phyloP scores from a whole-genome alignment of 1,284 basidiomycete species.

The Coriolopsis trogii region DNA sequence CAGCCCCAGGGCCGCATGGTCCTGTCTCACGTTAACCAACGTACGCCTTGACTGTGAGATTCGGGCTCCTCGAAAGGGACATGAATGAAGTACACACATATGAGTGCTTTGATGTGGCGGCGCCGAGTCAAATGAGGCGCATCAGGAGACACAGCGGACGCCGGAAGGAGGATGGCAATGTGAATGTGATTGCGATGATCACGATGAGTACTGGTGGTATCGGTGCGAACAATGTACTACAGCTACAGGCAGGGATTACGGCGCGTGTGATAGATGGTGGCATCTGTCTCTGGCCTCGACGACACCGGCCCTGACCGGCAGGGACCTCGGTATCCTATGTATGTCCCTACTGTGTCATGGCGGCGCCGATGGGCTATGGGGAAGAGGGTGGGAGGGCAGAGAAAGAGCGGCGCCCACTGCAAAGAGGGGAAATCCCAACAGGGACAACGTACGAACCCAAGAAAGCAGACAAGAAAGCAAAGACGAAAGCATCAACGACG shows the following conservation, averaged over 20 bases:
- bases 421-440: not conserved
- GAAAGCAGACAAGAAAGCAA: not conserved
- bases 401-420: constrained; percentile 11
- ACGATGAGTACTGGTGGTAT: not conserved
- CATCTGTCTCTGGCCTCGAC: constrained; percentile 3
- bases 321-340: not conserved
- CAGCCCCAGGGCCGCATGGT: no score
- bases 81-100: no score
- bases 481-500: no score
- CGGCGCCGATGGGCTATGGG: not conserved
- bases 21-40: no score
- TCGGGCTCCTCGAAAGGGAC: no score
- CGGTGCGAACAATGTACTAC: not conserved
- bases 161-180: no score
- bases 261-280: not conserved
- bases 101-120: no score
- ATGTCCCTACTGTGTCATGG: not conserved
- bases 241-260: constrained; percentile 5
- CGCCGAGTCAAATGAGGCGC: no score
- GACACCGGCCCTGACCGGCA: constrained; percentile 8
- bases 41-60: no score
- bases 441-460: not conserved
- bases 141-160: no score
- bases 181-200: no score
- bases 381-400: not conserved